Evolutionary conservation across 441 rosid species (phyloP).

Genomic region (Eruca vesicaria): DNA sequence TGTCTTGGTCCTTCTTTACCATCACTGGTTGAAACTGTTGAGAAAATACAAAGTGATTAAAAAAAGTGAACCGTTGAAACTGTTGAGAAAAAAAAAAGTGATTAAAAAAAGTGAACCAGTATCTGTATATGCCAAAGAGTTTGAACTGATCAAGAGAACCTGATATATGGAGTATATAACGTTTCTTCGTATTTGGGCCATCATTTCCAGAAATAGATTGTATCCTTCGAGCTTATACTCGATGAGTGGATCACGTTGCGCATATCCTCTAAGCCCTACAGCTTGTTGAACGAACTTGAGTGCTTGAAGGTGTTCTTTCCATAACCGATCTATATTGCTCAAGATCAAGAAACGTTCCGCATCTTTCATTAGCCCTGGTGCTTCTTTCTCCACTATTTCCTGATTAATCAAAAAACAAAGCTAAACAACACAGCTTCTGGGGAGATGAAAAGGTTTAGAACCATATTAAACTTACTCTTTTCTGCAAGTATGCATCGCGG

Average conservation of each 20-base stretch:
- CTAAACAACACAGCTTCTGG: constrained; percentile 18
- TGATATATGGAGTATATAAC: constrained; percentile 97
- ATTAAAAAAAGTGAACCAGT: neutral
- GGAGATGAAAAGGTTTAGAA: neutral
- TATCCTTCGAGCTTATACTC: constrained; percentile 98
- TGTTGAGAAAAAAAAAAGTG: constrained; percentile 28
- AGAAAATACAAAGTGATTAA: neutral
- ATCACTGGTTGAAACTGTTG: constrained; percentile 84
- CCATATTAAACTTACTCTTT: constrained; percentile 51
- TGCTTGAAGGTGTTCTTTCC: constrained; percentile 99
- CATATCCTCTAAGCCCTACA: constrained; percentile 93
- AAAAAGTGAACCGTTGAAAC: constrained; percentile 55
- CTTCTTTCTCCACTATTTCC: constrained; percentile 84
- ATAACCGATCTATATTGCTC: constrained; percentile 91
- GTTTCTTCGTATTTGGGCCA: constrained; percentile 96
- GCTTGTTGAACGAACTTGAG: constrained; percentile 97
- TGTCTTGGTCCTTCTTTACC: constrained; percentile 72
- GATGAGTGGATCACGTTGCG: constrained; percentile 95
- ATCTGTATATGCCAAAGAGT: neutral
- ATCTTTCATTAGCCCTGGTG: constrained; percentile 90
- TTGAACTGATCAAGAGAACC: too few species aligned
- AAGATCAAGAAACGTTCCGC: constrained; percentile 88
- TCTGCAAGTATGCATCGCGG: constrained; percentile 88
- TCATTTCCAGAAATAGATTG: constrained; percentile 94
- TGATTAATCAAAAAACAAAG: constrained; percentile 24